phyloP scores from a whole-genome alignment of 257 asterid genomes.

The Oldenlandia corymbosa region DNA sequence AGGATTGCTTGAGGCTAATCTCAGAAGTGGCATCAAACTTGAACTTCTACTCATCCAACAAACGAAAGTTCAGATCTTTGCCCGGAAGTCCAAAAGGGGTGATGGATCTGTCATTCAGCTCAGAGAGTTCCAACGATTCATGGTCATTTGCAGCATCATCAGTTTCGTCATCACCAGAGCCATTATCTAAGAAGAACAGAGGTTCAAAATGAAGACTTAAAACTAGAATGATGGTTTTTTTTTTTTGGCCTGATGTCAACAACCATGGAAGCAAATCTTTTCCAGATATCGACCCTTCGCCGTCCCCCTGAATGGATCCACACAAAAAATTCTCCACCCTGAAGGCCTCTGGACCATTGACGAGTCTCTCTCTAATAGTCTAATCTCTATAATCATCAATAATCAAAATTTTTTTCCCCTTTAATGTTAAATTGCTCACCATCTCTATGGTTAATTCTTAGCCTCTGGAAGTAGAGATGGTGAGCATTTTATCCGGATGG shows the following conservation, averaged over 20 bases:
- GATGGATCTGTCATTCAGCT: conserved; percentile 54
- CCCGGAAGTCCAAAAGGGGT: conserved; percentile 81
- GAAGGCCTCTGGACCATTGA: background rate
- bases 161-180: conserved; percentile 72
- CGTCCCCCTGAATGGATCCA: background rate
- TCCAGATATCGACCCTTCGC: background rate
- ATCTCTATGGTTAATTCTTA: too few relatives aligned
- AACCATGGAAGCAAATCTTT: background rate
- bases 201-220: too few relatives aligned
- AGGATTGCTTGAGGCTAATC: conserved; percentile 48
- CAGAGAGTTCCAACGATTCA: conserved; percentile 42
- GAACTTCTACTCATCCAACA: conserved; percentile 30
- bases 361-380: background rate
- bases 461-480: conserved; percentile 44
- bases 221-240: background rate
- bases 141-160: conserved; percentile 39
- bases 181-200: conserved; percentile 48
- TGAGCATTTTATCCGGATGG: conserved; percentile 46
- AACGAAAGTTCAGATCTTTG: conserved; percentile 45
- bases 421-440: conserved; percentile 25
- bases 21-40: conserved; percentile 43
- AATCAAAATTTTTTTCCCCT: background rate
- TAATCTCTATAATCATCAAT: conserved; percentile 10
- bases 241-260: too few relatives aligned
- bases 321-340: too few relatives aligned